Conservation (phyloP, 1,284 basidiomycete species). For the Sanguinoderma infundibulare region DNA sequence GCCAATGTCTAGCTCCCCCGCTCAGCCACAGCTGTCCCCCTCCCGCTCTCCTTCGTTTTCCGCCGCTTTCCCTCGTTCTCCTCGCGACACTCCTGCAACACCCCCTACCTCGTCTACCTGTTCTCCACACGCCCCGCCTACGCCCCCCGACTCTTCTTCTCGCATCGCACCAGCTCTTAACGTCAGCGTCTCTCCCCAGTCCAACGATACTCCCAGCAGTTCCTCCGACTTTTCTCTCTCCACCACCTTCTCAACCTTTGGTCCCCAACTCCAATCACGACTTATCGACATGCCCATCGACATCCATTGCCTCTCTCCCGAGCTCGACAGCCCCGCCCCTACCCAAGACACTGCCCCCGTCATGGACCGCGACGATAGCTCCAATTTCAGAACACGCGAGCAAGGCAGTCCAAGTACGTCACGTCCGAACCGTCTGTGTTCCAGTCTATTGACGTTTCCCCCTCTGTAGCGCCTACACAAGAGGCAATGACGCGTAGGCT, state of each 20-base stretch:
- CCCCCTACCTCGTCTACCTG: slow-evolving; percentile 8
- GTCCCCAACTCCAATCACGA: slow-evolving; percentile 24
- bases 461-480: slow-evolving; percentile 14
- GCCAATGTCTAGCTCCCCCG: slow-evolving; percentile 25
- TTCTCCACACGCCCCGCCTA: slow-evolving; percentile 19
- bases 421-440: background rate
- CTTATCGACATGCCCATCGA: slow-evolving; percentile 29
- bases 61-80: slow-evolving; percentile 19
- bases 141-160: slow-evolving; percentile 24
- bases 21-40: slow-evolving; percentile 21
- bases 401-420: slow-evolving; percentile 19
- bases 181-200: slow-evolving; percentile 9
- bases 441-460: background rate
- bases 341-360: background rate
- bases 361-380: background rate
- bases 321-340: slow-evolving; percentile 13
- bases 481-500: slow-evolving; percentile 10
- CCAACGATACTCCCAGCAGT: slow-evolving; percentile 3
- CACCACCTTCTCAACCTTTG: slow-evolving; percentile 17
- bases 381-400: slow-evolving; percentile 1
- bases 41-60: slow-evolving; percentile 20
- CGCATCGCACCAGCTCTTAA: slow-evolving; percentile 2
- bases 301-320: slow-evolving; percentile 21
- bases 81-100: slow-evolving; percentile 22
- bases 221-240: slow-evolving; percentile 17